These are phyloP conservation scores for Saturnispora sanitii DNA, from an alignment of 805 yeast genomes.

Conservation along the genomic window DNA sequence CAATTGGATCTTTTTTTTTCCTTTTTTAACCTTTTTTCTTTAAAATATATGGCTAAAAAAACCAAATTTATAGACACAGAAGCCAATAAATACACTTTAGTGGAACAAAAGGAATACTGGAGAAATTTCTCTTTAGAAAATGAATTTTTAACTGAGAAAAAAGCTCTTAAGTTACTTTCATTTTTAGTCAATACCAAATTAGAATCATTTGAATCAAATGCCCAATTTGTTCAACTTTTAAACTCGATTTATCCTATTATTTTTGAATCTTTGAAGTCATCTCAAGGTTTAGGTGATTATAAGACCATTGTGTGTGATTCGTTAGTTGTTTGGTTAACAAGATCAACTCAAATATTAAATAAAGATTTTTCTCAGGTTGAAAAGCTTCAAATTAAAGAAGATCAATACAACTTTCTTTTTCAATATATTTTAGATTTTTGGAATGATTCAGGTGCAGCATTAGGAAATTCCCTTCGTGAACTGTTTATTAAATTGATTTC, in stretches of 20 bases:
- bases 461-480: slow-evolving; percentile 59
- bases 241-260: slow-evolving; percentile 18
- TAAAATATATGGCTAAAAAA: slow-evolving; percentile 2
- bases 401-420: slow-evolving; percentile 28
- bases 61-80: slow-evolving; percentile 1
- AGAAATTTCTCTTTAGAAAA: not conserved
- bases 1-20: not conserved
- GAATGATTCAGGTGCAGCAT: slow-evolving; percentile 60
- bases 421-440: slow-evolving; percentile 56
- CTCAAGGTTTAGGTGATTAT: slow-evolving; percentile 29
- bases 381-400: slow-evolving; percentile 13
- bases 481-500: slow-evolving; percentile 44
- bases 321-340: slow-evolving; percentile 52
- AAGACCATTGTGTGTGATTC: slow-evolving; percentile 47
- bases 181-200: slow-evolving; percentile 5
- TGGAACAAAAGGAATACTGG: not conserved
- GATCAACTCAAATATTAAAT: slow-evolving; percentile 36
- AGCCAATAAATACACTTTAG: not conserved
- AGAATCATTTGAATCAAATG: slow-evolving; percentile 6
- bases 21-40: not conserved
- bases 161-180: slow-evolving; percentile 1
- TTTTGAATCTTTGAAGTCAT: slow-evolving; percentile 23
- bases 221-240: not conserved
- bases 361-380: slow-evolving; percentile 2
- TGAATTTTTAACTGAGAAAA: not conserved